Evolutionary conservation across 805 yeast genomes (phyloP), one percentile per base, ranked within the genome.

Genomic region (Wickerhamomyces bovis): DNA sequence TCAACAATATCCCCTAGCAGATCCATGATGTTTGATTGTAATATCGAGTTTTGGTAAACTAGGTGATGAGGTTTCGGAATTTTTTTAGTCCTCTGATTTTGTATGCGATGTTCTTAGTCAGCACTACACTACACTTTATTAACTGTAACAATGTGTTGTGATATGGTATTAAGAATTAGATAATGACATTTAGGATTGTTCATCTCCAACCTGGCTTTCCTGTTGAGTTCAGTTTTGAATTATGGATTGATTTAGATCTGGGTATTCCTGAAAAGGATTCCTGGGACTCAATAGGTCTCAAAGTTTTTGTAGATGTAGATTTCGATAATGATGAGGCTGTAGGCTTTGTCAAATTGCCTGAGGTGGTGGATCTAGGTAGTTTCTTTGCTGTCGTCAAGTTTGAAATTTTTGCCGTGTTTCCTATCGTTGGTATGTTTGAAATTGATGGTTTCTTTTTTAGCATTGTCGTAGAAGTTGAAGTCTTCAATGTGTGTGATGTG

Each of bases 1-100:
- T 92, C 83, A 62, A 97, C 92, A 63, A 92, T 92, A 47, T 84
- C 92, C 26, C 96, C 89, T 65, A 65, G 76, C 43, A 98, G 96
- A 40, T 92, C 98, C 98, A 77, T 77, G 30, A 88, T 78, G 70
- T 5, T 20, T 33, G 36, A 16, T 7, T 16, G 18, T 10, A 12
- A 25, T 25, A 25, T 8, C 12, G 13, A 13, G n/a, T 3, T 15
- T 28, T 28, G n/a, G 10, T 33, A 5, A 16, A 16, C 15, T 33
- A 11, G 16, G 36, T 33, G 11, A n/a, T 33, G 19, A 33, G 20
- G 18, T 15, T 4, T 16, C 20, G 20, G 36, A 18, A 33, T 7
- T 33, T 33, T n/a, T 33, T 18, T 8, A 4, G 16, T 33, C 11
- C 9, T 16, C 5, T 3, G 9, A 3, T 33, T 16, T 33, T 31